Conservation (phyloP, 1,284 basidiomycete species). For the Ustilago hordei region DNA sequence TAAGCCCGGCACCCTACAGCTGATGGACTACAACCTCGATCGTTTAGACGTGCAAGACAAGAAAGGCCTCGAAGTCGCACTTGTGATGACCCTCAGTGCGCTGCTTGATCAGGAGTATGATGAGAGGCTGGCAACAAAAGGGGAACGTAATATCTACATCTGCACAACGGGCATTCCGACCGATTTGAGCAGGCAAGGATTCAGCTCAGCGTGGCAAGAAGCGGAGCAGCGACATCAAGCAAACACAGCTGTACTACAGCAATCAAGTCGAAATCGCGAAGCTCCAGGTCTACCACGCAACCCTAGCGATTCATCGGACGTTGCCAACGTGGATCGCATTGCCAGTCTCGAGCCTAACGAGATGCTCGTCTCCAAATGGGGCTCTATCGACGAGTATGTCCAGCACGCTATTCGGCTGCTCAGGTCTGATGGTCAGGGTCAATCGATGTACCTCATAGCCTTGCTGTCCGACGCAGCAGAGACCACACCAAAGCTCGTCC, state of each 20-base stretch:
- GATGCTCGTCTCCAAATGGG: conserved; percentile 78
- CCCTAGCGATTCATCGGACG: background rate
- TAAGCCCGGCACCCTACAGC: conserved; percentile 78
- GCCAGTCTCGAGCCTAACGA: conserved; percentile 73
- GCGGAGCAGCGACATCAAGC: conserved; percentile 23
- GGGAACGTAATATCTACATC: conserved; percentile 48
- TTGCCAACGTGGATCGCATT: conserved; percentile 14
- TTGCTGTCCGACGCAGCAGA: conserved; percentile 77
- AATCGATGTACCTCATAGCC: conserved; percentile 78
- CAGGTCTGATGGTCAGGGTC: conserved; percentile 71
- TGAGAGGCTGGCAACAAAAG: conserved; percentile 32
- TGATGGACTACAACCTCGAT: conserved; percentile 86
- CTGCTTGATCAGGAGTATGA: conserved; percentile 80
- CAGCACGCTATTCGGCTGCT: conserved; percentile 77
- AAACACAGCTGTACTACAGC: background rate
- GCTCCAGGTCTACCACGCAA: background rate
- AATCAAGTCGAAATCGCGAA: background rate
- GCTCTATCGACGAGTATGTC: conserved; percentile 77
- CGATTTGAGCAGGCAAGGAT: conserved; percentile 32
- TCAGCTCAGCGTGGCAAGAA: conserved; percentile 32
- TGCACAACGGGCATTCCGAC: conserved; percentile 34
- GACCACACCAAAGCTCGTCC: conserved; percentile 81
- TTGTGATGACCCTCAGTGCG: conserved; percentile 79
- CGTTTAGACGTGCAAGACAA: conserved; percentile 82
- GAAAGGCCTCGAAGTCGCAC: conserved; percentile 79